These are phyloP conservation scores for Rostrohypoxylon terebratum DNA, from an alignment of 495 filamentous ascomycete species.

Conservation along the genomic window DNA sequence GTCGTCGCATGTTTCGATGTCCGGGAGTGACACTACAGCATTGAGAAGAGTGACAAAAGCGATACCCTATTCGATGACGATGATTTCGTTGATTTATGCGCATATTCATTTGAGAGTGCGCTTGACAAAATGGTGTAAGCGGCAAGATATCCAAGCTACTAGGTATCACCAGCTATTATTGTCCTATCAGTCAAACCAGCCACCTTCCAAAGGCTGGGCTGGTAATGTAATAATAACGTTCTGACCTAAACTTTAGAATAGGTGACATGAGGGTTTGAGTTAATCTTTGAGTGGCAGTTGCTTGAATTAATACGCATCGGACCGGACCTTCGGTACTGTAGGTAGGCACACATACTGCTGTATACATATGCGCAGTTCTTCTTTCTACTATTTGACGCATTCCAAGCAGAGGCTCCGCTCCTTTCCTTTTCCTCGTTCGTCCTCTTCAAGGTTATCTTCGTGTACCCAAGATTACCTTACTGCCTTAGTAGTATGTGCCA, in stretches of 20 bases:
- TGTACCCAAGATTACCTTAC: slow-evolving; percentile 5
- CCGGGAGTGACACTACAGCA: not conserved
- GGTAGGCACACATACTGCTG: too few species aligned
- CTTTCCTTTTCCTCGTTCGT: not conserved
- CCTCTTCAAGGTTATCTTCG: slow-evolving; percentile 11
- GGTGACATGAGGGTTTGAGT: slow-evolving; percentile 6
- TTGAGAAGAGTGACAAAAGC: not conserved
- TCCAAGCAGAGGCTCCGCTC: slow-evolving; percentile 16
- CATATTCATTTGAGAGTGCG: slow-evolving; percentile 7
- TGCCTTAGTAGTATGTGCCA: too few species aligned
- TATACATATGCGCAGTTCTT: slow-evolving; percentile 1
- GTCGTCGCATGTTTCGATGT: slow-evolving; percentile 4
- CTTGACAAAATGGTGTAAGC: not conserved
- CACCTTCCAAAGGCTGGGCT: not conserved
- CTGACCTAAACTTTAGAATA: not conserved
- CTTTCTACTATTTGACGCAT: slow-evolving; percentile 6
- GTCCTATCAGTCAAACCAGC: not conserved
- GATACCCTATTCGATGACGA: slow-evolving; percentile 14
- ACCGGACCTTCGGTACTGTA: slow-evolving; percentile 8
- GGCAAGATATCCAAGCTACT: not conserved
- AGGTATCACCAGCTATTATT: not conserved
- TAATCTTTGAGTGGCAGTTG: not conserved
- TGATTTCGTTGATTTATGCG: slow-evolving; percentile 37
- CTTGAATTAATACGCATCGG: not conserved
- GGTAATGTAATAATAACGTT: not conserved